Percentiles rank a stretch among this genome's conserved stretches.
phyloP scores from a whole-genome alignment of 164 flowering plant genomes.

The Echeveria elegans region DNA sequence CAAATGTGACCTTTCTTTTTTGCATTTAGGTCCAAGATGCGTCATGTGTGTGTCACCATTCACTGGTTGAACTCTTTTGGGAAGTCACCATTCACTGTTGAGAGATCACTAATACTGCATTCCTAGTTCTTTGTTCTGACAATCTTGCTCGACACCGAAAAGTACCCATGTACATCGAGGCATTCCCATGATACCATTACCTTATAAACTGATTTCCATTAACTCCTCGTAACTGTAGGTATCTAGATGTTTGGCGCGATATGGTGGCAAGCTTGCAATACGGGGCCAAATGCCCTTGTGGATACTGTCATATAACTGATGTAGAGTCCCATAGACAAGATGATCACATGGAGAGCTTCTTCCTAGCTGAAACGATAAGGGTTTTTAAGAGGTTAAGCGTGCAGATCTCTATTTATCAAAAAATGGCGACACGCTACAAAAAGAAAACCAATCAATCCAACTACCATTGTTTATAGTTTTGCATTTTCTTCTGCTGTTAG shows the following conservation, averaged over 20 bases:
- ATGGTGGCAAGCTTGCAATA: conserved; percentile 91
- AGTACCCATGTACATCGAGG: too few species aligned
- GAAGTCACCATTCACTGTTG: too few species aligned
- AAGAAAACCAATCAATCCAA: too few species aligned
- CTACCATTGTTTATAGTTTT: too few species aligned
- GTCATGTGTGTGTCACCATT: too few species aligned
- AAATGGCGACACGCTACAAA: not conserved
- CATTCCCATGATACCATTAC: not conserved
- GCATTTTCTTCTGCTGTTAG: too few species aligned
- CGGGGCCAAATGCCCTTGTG: conserved; percentile 96
- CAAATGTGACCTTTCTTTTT: too few species aligned
- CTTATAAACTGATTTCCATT: not conserved
- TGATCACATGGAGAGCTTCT: conserved; percentile 99
- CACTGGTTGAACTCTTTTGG: too few species aligned
- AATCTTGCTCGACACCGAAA: too few species aligned
- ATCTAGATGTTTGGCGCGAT: conserved; percentile 91
- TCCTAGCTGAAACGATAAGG: conserved; percentile 95
- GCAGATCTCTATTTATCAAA: not conserved
- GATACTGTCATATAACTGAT: conserved; percentile 94
- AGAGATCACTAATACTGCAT: too few species aligned
- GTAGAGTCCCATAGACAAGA: conserved; percentile 88
- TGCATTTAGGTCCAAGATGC: too few species aligned
- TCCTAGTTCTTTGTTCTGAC: too few species aligned
- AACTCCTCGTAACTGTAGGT: conserved; percentile 31
- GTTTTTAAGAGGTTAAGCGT: not conserved